A percentile compares a stretch with the other conserved stretches of the same genome.
Evolutionary conservation across 139 green algal genomes (phyloP).

Genomic region (Chlamydomonas eustigma): DNA sequence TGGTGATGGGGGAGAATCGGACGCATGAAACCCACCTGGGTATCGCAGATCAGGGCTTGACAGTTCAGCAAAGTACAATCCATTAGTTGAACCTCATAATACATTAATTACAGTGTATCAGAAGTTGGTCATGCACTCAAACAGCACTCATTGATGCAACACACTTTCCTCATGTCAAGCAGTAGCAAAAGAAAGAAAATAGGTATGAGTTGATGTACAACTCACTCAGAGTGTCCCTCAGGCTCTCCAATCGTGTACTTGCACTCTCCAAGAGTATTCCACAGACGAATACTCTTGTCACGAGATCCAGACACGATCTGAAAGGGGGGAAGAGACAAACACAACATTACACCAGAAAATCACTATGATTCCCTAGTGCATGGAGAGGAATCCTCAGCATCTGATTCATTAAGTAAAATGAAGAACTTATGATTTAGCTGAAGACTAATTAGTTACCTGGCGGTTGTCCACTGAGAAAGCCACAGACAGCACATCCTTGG

Average conservation of each 20-base stretch:
- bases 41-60: too few species aligned
- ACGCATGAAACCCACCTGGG: constrained; percentile 96
- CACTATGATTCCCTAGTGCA: too few species aligned
- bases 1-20: constrained; percentile 94
- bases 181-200: too few species aligned
- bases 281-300: constrained; percentile 97
- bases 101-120: too few species aligned
- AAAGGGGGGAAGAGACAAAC: too few species aligned
- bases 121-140: too few species aligned
- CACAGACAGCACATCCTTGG: constrained; percentile 98
- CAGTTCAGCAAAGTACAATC: neutral
- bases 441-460: too few species aligned
- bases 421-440: too few species aligned
- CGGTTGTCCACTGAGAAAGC: constrained; percentile 99
- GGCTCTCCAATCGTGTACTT: constrained; percentile 98
- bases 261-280: constrained; percentile 99
- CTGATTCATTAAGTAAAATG: too few species aligned
- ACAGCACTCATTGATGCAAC: neutral
- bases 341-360: too few species aligned
- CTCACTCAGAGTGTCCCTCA: constrained; percentile 81
- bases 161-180: neutral
- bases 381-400: too few species aligned
- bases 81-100: neutral
- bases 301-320: constrained; percentile 97
- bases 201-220: too few species aligned